Base-by-base conservation (phyloP, 371 early-diverging fungal species). In the Mortierella sp. region DNA sequence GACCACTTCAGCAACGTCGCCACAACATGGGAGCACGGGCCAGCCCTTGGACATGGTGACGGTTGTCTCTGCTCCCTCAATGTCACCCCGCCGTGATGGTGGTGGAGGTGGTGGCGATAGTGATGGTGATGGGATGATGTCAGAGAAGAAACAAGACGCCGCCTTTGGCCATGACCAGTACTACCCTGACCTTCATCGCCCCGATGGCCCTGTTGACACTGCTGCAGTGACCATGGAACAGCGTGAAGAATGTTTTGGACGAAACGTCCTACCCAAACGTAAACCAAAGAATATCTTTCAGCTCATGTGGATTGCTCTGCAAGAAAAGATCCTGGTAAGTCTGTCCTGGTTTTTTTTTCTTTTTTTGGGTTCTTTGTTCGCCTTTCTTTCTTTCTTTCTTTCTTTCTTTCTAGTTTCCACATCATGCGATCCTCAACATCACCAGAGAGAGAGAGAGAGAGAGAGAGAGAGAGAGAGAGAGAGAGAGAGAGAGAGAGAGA, bases 311-410 rank as follows among this genome's bases (percentile, higher is more conserved):
- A 87, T 90, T 46, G 93, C 93, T 4, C 81, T 94, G 43, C 87
- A 93, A 62, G 95, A 95, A 72, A 94, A 94, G 82, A 92, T 91
- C 65, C 69, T 94, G 68, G 90, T 89, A 84, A 75, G 80, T 28
- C 14, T 15, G 80, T 28, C 14, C 7, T 7, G 14, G n/a, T 28
- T 57, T 15, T 37, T 18, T 37, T 14, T 25, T 18, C 3, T 26
- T 57, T 29, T n/a, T 16, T 25, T 53, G 7, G 25, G 21, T n/a
- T n/a, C n/a, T n/a, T n/a, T 53, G 12, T 19, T 55, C 28, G 28
- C 11, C 7, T 26, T 57, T 57, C 26, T 37, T 18, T 37, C 14
- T 25, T 18, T 11, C 30, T 57, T 29, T n/a, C 26, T 28, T 28
- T 4, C 57, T 56, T 37, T 3, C 37, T 37, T 9, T 56, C 29